phyloP scores from a whole-genome alignment of 2,329 filamentous ascomycete species.

The Fusarium phyllophilum region DNA sequence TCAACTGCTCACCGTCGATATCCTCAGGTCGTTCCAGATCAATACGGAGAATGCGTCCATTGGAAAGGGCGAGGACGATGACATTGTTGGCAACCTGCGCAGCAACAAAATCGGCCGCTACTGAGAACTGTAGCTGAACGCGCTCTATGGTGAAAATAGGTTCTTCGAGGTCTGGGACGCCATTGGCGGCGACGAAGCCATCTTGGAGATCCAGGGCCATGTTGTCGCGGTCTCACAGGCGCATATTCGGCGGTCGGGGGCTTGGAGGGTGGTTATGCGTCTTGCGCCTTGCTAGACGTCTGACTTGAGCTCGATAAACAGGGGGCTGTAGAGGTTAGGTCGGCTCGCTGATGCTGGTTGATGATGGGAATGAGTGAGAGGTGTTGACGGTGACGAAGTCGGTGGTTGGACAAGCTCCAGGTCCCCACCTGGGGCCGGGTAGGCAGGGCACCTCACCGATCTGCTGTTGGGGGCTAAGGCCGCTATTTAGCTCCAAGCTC shows the following conservation, averaged over 20 bases:
- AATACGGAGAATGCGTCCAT: conserved; percentile 91
- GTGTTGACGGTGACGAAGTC: conserved; percentile 18
- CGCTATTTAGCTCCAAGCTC: conserved; percentile 11
- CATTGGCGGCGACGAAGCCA: conserved; percentile 75
- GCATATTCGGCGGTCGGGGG: conserved; percentile 35
- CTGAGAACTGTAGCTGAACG: conserved; percentile 92
- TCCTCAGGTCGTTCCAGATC: conserved; percentile 93
- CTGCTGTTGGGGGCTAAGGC: conserved; percentile 15
- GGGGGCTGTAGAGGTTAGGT: not conserved
- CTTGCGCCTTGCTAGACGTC: not conserved
- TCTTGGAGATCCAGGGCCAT: conserved; percentile 57
- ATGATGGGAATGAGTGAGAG: conserved; percentile 1
- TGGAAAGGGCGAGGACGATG: conserved; percentile 89
- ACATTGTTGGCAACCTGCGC: conserved; percentile 98
- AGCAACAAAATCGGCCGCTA: conserved; percentile 94
- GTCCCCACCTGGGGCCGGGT: conserved; percentile 22
- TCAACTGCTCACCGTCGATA: conserved; percentile 76
- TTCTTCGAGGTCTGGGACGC: conserved; percentile 67
- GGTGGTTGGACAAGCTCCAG: conserved; percentile 28
- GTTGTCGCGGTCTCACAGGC: conserved; percentile 31
- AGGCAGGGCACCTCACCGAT: not conserved
- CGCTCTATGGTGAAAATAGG: conserved; percentile 96
- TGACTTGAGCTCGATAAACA: not conserved
- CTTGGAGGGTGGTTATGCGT: conserved; percentile 1
- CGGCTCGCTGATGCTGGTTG: conserved; percentile 22